Base-by-base conservation (phyloP, 371 early-diverging fungal genomes). In the Rhizopus sp. region DNA sequence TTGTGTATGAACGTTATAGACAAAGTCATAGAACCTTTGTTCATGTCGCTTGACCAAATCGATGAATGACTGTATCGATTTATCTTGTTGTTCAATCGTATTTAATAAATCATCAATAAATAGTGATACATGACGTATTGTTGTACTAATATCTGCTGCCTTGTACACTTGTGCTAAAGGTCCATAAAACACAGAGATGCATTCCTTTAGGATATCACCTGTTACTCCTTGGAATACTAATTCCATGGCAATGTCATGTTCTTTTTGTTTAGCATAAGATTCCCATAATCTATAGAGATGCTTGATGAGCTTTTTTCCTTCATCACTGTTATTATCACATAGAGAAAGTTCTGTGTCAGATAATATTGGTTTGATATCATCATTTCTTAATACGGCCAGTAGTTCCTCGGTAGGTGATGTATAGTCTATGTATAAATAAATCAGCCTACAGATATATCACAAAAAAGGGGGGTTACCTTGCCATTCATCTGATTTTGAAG, bases 111-210 rank as follows among this genome's bases (percentile, higher is more conserved):
- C 86, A 38, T 86, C 84, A 6, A 78, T 66, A 60, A 88, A 88
- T 9, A 62, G 64, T 17, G 78, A 64, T 6, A 84, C 64, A 41
- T 88, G 83, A 49, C 78, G 66, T 35, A 88, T 65, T 12, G 81
- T 82, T 15, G 82, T 85, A 3, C 82, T 75, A 30, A 88, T 82
- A 63, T 86, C 84, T 8, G 88, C 88, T 3, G 83, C 78, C 63
- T 81, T 84, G 67, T 88, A 88, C 3, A 88, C 84, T 56, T 84
- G 70, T 7, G 84, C 84, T 37, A 88, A 55, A 2, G 88, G 88
- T 48, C 82, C 74, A 57, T 88, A 88, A 52, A 88, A 86, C 7
- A 86, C 80, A 1, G 85, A 60, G 41, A 88, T 77, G 13, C 85
- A 57, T 42, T 88, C 86, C 45, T 78, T 84, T 23, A 88, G 60